Conservation (phyloP, 2,329 filamentous ascomycete species). For the Arthrobotrys musiformis region DNA sequence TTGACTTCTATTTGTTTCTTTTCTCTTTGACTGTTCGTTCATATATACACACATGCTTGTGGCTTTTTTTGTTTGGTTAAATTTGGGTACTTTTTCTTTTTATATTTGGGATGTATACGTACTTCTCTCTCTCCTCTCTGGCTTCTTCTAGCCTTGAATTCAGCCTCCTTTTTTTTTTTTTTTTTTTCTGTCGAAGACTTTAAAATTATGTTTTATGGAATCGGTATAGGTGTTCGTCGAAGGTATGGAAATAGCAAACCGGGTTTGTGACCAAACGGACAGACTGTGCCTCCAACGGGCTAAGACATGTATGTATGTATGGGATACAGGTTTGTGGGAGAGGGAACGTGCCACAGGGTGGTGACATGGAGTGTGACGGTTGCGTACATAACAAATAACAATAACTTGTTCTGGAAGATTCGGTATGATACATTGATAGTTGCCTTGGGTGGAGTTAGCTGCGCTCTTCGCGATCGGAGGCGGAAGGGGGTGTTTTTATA, state of each 20-base stretch:
- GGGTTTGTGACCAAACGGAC: neutral
- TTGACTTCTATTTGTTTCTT: neutral
- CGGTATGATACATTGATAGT: too few relatives aligned
- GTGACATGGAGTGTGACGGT: neutral
- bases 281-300: too few relatives aligned
- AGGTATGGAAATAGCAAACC: constrained; percentile 2
- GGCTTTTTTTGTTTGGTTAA: constrained; percentile 4
- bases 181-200: neutral
- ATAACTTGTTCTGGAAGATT: neutral
- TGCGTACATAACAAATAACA: too few relatives aligned
- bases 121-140: constrained; percentile 51
- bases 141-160: neutral
- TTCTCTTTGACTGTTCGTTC: neutral
- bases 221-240: neutral
- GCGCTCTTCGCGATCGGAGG: too few relatives aligned
- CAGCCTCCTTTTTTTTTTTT: neutral
- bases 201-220: neutral
- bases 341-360: neutral
- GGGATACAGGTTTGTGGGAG: too few relatives aligned
- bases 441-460: too few relatives aligned
- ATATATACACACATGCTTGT: neutral
- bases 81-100: constrained; percentile 3
- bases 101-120: constrained; percentile 23
- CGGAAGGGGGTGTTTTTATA: too few relatives aligned
- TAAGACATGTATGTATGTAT: too few relatives aligned